A percentile compares a stretch with the other conserved stretches of the same genome.
Evolutionary conservation across 1,284 basidiomycete species (phyloP).

Genomic region (Phylloporus sp.): DNA sequence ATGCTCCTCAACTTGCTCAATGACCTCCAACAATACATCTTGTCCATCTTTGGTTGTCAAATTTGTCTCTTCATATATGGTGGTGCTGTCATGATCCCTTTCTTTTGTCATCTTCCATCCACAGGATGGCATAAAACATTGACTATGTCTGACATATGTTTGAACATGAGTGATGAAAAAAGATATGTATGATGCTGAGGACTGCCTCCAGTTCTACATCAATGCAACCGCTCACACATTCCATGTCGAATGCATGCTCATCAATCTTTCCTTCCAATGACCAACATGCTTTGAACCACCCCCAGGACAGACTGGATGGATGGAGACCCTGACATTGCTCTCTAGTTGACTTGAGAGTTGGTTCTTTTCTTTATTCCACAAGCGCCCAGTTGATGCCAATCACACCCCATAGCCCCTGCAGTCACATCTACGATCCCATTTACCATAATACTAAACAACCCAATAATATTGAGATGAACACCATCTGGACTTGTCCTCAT

Average conservation of each 20-base stretch:
- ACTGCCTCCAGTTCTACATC: conserved; percentile 59
- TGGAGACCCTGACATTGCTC: conserved; percentile 64
- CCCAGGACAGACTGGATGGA: conserved; percentile 71
- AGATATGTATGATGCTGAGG: conserved; percentile 54
- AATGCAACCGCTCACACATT: conserved; percentile 54
- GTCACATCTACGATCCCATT: conserved; percentile 59
- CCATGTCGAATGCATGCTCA: conserved; percentile 45
- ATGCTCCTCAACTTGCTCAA: conserved; percentile 49
- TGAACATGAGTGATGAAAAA: conserved; percentile 51
- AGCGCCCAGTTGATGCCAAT: conserved; percentile 12
- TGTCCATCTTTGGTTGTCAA: conserved; percentile 46
- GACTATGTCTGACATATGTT: conserved; percentile 67
- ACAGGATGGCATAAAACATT: conserved; percentile 62
- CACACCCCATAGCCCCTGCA: conserved; percentile 38
- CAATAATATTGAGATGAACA: conserved; percentile 56
- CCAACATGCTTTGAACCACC: conserved; percentile 6
- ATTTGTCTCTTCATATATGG: conserved; percentile 68
- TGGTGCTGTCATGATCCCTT: conserved; percentile 64
- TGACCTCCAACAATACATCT: conserved; percentile 52
- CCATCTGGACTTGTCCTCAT: conserved; percentile 64
- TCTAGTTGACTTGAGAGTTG: conserved; percentile 65
- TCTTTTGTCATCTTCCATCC: conserved; percentile 44
- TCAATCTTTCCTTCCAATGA: neutral
- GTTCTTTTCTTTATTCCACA: conserved; percentile 31
- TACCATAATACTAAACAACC: conserved; percentile 52